Base-by-base conservation (phyloP, 345 rosid genomes). In the Fremontodendron californicum region DNA sequence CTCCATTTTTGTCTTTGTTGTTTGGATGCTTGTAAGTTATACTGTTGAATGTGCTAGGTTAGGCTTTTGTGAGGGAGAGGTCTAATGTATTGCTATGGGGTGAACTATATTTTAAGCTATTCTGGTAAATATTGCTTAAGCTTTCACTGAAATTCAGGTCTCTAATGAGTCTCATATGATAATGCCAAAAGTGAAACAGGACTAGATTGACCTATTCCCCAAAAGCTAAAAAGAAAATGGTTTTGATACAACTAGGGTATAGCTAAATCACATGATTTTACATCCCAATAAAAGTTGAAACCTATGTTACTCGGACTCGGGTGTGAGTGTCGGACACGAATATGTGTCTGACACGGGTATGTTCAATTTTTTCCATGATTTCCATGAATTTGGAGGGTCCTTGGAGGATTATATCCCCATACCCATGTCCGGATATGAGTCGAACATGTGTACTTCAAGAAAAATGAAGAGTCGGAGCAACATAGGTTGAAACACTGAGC, bases 401-500 rank as follows among this genome's bases (percentile, higher is more conserved):
- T n/a, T n/a, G n/a, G n/a, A n/a, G n/a, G n/a, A n/a, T n/a, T n/a
- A n/a, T n/a, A n/a, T n/a, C n/a, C n/a, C n/a, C n/a, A n/a, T n/a
- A n/a, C n/a, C n/a, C n/a, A n/a, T n/a, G n/a, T n/a, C n/a, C n/a
- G n/a, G n/a, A n/a, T n/a, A n/a, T n/a, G n/a, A n/a, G n/a, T n/a
- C n/a, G n/a, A n/a, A n/a, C n/a, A n/a, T n/a, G n/a, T n/a, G n/a
- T n/a, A n/a, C n/a, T n/a, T n/a, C n/a, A n/a, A n/a, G n/a, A n/a
- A n/a, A n/a, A n/a, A n/a, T n/a, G n/a, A n/a, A n/a, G n/a, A n/a
- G n/a, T n/a, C n/a, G n/a, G n/a, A n/a, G n/a, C n/a, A n/a, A n/a
- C n/a, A n/a, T n/a, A n/a, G n/a, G n/a, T n/a, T n/a, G n/a, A 81
- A 70, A 33, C 21, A 62, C 31, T 31, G 35, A 49, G 72, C n/a